Conservation (phyloP, 169 alveolate species). For the Perkinsus marinus region DNA sequence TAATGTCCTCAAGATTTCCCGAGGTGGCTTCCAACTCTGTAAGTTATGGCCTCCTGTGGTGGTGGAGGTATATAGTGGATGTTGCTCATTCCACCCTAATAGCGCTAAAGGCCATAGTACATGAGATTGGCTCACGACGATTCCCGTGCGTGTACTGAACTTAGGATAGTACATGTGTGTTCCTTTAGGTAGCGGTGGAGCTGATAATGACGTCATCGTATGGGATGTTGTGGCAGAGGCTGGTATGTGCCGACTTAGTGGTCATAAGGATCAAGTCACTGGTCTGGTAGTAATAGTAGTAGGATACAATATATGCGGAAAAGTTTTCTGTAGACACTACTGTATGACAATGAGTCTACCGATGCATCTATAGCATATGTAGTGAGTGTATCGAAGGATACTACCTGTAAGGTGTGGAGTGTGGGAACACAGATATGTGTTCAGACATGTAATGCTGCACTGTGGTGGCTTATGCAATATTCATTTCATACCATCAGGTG, state of each 20-base stretch:
- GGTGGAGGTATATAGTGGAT: too few relatives aligned
- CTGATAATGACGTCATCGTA: constrained; percentile 57
- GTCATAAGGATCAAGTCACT: constrained; percentile 56
- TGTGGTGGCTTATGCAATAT: background rate
- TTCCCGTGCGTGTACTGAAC: too few relatives aligned
- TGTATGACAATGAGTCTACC: background rate
- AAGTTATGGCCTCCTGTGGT: too few relatives aligned
- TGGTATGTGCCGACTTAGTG: constrained; percentile 56
- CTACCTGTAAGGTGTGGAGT: constrained; percentile 20
- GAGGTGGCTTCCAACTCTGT: constrained; percentile 11
- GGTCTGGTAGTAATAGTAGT: constrained; percentile 16
- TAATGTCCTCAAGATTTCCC: constrained; percentile 29
- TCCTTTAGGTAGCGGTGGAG: constrained; percentile 52
- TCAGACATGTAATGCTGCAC: constrained; percentile 8
- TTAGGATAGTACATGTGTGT: background rate
- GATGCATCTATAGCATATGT: constrained; percentile 13
- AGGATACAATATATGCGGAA: constrained; percentile 5
- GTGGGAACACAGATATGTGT: constrained; percentile 22
- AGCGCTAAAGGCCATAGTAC: too few relatives aligned
- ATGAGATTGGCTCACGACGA: too few relatives aligned
- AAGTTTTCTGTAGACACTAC: constrained; percentile 9
- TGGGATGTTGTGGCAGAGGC: constrained; percentile 64
- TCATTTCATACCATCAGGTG: background rate
- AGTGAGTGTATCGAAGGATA: constrained; percentile 17
- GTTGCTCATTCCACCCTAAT: too few relatives aligned